Percentiles rank a stretch among this genome's conserved stretches.
These are phyloP conservation scores for Auricularia sp. DNA, from an alignment of 768 basidiomycete genomes.

Conservation along the genomic window DNA sequence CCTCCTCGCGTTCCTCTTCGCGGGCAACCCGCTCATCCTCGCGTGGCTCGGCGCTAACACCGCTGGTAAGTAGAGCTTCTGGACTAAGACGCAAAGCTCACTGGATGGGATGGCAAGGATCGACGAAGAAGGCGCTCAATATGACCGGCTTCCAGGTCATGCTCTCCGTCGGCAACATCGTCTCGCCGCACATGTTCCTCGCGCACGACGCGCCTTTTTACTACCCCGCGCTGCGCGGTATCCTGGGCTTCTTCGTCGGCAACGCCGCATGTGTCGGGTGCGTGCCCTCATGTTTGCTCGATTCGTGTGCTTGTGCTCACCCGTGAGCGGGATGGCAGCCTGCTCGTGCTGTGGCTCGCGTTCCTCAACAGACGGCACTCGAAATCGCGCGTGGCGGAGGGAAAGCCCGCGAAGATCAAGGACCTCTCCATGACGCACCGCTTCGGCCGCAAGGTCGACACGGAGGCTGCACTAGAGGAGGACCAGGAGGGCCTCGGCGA, in stretches of 20 bases:
- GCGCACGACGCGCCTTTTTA: slow-evolving; percentile 21
- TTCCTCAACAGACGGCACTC: slow-evolving; percentile 31
- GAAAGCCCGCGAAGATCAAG: slow-evolving; percentile 23
- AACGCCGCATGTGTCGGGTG: slow-evolving; percentile 26
- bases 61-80: slow-evolving; percentile 11
- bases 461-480: slow-evolving; percentile 8
- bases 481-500: slow-evolving; percentile 14
- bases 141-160: slow-evolving; percentile 17
- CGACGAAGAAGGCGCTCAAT: slow-evolving; percentile 30
- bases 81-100: no score
- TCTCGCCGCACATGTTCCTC: slow-evolving; percentile 22
- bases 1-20: slow-evolving; percentile 23
- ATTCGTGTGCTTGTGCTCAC: not conserved
- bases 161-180: slow-evolving; percentile 20
- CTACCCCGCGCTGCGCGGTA: slow-evolving; percentile 26
- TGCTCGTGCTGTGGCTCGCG: slow-evolving; percentile 28
- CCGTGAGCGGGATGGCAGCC: slow-evolving; percentile 9
- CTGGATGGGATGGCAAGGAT: slow-evolving; percentile 8
- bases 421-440: slow-evolving; percentile 25
- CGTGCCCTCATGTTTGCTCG: slow-evolving; percentile 6
- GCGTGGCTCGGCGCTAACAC: slow-evolving; percentile 23
- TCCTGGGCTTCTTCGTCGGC: slow-evolving; percentile 31
- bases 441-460: slow-evolving; percentile 22
- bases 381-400: slow-evolving; percentile 22
- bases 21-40: slow-evolving; percentile 22